phyloP scores from a whole-genome alignment of 148 eudicot species.

The Vaccinium macrocarpon region DNA sequence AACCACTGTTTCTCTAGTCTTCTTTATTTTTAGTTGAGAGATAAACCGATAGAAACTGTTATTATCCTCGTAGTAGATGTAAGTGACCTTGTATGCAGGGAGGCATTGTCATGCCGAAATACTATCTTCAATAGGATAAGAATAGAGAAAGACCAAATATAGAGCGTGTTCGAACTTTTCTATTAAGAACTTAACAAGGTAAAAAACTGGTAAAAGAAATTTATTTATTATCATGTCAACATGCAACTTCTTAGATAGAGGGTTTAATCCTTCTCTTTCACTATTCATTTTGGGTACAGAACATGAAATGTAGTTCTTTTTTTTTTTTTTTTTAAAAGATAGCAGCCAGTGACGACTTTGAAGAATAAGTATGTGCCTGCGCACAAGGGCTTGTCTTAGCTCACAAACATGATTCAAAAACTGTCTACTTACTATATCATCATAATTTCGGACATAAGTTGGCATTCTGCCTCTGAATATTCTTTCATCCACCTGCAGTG shows the following conservation, averaged over 20 bases:
- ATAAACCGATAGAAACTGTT: background rate
- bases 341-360: background rate
- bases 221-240: background rate
- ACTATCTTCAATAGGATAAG: background rate
- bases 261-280: background rate
- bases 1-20: background rate
- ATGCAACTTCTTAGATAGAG: background rate
- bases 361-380: background rate
- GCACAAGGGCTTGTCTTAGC: background rate
- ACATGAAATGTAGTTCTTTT: background rate
- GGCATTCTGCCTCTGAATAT: background rate
- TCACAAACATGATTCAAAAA: background rate
- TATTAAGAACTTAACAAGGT: background rate
- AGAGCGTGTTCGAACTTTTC: background rate
- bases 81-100: background rate
- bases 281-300: conserved; percentile 4
- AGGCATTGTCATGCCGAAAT: background rate
- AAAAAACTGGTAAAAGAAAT: background rate
- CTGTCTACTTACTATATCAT: background rate
- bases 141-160: background rate
- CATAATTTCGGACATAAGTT: background rate
- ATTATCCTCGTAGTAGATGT: background rate
- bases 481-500: background rate
- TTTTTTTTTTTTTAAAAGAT: background rate
- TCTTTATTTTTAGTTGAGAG: background rate